phyloP scores from a whole-genome alignment of 2,329 filamentous ascomycete species.

The Cercospora citrullina region DNA sequence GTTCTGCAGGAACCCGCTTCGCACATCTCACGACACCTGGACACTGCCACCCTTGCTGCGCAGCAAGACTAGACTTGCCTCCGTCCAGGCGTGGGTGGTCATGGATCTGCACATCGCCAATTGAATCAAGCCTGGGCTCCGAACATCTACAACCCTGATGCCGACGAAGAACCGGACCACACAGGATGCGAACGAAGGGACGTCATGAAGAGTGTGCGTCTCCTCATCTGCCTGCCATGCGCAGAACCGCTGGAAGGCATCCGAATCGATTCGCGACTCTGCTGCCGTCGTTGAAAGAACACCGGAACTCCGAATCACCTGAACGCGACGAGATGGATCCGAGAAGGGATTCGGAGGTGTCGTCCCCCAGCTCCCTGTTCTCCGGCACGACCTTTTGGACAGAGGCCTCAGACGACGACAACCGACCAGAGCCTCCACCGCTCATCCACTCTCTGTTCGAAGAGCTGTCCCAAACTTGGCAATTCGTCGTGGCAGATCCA shows the following conservation, averaged over 20 bases:
- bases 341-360: background rate
- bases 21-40: background rate
- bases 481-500: conserved; percentile 61
- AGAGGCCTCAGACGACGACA: conserved; percentile 12
- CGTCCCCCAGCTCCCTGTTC: conserved; percentile 17
- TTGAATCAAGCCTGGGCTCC: conserved; percentile 4
- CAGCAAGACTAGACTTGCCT: conserved; percentile 4
- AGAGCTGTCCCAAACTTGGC: conserved; percentile 56
- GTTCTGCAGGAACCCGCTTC: background rate
- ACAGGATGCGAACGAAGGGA: conserved; percentile 1
- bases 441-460: conserved; percentile 41
- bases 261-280: conserved; percentile 14
- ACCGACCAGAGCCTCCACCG: conserved; percentile 21
- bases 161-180: conserved; percentile 9
- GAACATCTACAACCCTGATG: conserved; percentile 14
- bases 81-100: conserved; percentile 3
- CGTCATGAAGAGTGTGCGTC: conserved; percentile 2
- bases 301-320: conserved; percentile 9
- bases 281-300: conserved; percentile 8
- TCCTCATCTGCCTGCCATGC: conserved; percentile 3
- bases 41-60: conserved; percentile 1
- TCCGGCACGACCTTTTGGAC: conserved; percentile 17
- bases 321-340: conserved; percentile 6
- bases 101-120: conserved; percentile 12
- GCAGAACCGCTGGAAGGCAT: conserved; percentile 10